Percentiles rank a stretch among this genome's conserved stretches.
These are phyloP conservation scores for Acrodontium crateriforme DNA, from an alignment of 2,329 filamentous ascomycete genomes.

Conservation along the genomic window DNA sequence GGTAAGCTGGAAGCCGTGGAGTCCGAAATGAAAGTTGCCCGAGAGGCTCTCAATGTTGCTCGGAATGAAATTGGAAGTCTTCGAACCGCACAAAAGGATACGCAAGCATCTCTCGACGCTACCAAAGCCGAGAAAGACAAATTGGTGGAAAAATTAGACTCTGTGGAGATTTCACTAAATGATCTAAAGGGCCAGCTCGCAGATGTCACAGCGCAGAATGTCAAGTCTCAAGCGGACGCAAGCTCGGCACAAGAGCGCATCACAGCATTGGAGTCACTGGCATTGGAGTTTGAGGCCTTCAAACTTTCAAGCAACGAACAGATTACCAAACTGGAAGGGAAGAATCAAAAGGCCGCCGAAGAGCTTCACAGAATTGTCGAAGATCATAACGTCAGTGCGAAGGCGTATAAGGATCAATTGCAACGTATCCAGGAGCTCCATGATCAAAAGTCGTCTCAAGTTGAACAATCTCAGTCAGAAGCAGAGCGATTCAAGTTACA, in stretches of 20 bases:
- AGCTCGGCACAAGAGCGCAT: no score
- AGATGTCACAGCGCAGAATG: constrained; percentile 2
- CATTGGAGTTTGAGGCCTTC: no score
- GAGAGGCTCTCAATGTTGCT: constrained; percentile 3
- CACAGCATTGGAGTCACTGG: no score
- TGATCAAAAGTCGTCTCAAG: no score
- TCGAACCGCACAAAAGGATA: constrained; percentile 2
- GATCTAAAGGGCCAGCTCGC: constrained; percentile 6
- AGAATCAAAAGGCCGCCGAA: constrained; percentile 8
- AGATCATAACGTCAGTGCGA: constrained; percentile 5
- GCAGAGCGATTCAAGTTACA: no score
- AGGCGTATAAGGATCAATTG: constrained; percentile 8
- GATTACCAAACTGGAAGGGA: constrained; percentile 9
- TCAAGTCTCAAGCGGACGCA: constrained; percentile 1
- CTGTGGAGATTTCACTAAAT: constrained; percentile 5
- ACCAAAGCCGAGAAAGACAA: constrained; percentile 4
- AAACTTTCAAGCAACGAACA: constrained; percentile 6
- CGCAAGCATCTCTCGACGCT: constrained; percentile 1
- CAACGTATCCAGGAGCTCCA: constrained; percentile 6
- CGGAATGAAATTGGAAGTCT: constrained; percentile 3
- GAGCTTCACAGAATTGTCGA: constrained; percentile 7
- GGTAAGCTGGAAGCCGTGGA: constrained; percentile 7
- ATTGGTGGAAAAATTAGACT: constrained; percentile 6
- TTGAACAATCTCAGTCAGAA: no score
- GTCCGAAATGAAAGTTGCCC: constrained; percentile 5